Conservation (phyloP, 2,329 filamentous ascomycete genomes). For the Aureobasidium sp. region DNA sequence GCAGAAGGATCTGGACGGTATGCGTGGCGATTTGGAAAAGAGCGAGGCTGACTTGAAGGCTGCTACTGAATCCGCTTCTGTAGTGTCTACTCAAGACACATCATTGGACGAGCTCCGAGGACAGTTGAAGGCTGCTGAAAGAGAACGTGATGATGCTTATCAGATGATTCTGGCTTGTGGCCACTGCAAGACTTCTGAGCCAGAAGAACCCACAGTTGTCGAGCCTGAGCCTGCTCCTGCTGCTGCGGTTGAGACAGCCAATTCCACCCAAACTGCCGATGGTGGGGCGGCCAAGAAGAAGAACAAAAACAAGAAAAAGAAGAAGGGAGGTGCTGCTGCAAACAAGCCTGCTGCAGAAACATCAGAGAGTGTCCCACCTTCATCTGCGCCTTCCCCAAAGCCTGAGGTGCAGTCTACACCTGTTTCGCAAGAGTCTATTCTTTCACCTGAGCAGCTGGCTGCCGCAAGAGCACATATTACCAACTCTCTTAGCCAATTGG, state of each 20-base stretch:
- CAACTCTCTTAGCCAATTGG: neutral
- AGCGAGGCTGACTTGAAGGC: neutral
- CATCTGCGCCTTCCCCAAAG: conserved; percentile 5
- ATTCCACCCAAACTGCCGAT: neutral
- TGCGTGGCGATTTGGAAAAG: conserved; percentile 23
- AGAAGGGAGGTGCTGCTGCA: conserved; percentile 39
- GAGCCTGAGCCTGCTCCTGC: neutral
- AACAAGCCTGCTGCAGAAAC: conserved; percentile 13
- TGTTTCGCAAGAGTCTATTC: neutral
- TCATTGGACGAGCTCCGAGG: conserved; percentile 15
- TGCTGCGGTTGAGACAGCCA: neutral
- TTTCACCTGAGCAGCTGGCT: conserved; percentile 3
- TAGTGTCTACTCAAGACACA: conserved; percentile 14
- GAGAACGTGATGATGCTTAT: conserved; percentile 26
- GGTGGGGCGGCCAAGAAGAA: conserved; percentile 58
- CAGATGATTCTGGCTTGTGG: conserved; percentile 27
- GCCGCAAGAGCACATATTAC: conserved; percentile 2
- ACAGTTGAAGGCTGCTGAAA: conserved; percentile 22
- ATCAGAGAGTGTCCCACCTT: conserved; percentile 22
- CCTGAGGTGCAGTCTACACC: conserved; percentile 14
- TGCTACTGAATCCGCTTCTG: conserved; percentile 11
- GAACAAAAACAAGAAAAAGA: conserved; percentile 70
- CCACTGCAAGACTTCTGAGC: conserved; percentile 19
- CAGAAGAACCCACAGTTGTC: neutral
- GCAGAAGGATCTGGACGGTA: conserved; percentile 34